Conservation (phyloP, 2,329 filamentous ascomycete species). For the Cryphonectria radicalis region DNA sequence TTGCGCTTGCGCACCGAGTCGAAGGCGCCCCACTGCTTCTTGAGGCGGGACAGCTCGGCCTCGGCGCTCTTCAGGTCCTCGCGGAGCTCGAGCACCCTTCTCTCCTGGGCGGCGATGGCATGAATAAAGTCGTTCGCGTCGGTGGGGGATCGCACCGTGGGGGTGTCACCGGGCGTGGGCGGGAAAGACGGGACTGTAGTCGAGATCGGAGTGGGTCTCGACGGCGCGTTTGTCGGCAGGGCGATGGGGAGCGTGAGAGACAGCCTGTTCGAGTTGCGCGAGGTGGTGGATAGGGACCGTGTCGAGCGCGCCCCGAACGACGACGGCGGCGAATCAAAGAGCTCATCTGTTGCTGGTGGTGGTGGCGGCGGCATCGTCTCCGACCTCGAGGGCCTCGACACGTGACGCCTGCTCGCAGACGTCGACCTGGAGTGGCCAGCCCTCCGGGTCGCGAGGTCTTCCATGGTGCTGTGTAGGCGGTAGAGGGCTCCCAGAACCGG, state of each 20-base stretch:
- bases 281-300: constrained; percentile 57
- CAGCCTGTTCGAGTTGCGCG: constrained; percentile 60
- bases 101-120: constrained; percentile 88
- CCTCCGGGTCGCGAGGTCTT: constrained; percentile 32
- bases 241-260: constrained; percentile 67
- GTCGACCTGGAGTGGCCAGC: constrained; percentile 22
- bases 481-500: constrained; percentile 32
- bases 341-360: constrained; percentile 41
- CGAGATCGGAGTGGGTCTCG: constrained; percentile 55
- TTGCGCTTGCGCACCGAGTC: constrained; percentile 78
- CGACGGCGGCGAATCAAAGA: constrained; percentile 40
- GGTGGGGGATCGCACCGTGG: constrained; percentile 48
- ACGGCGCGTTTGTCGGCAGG: constrained; percentile 55
- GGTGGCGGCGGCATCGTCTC: constrained; percentile 45
- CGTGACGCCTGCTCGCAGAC: constrained; percentile 22
- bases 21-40: constrained; percentile 80
- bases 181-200: constrained; percentile 49
- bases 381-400: constrained; percentile 36
- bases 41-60: constrained; percentile 73
- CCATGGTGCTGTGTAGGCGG: constrained; percentile 33
- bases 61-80: constrained; percentile 90
- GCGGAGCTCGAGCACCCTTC: constrained; percentile 84
- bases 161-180: constrained; percentile 54
- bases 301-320: constrained; percentile 48
- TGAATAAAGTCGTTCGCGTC: constrained; percentile 76